Evolutionary conservation across 441 rosid species (phyloP), one percentile per base, ranked within the genome.

Genomic region (Francoa sonchifolia): DNA sequence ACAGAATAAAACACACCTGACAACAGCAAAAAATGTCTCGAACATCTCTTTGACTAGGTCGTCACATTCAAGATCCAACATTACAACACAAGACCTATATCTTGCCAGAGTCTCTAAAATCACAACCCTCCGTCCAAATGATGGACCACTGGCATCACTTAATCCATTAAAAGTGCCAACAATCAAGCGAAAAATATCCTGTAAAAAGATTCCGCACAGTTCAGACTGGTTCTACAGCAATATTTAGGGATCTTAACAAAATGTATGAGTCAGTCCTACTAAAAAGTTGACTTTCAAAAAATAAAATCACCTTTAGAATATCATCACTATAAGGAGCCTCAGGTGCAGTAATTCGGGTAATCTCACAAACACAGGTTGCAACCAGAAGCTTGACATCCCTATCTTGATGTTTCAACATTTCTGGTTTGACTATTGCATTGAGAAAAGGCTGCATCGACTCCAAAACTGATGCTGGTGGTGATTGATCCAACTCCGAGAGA

Each of bases 291-390:
- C 36, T 33, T 48, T 32, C 7, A 38, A 8, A 50, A 50, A 52
- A 58, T 28, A 66, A 50, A 48, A 20, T 37, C 55, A 89, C 99
- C 99, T 83, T 94, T 54, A 94, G 60, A 54, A 69, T 62, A 37
- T 73, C 92, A 66, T 85, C 99, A 47, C 61, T 65, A 47, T 88
- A 94, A 49, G 99, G 97, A 50, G 97, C 94, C 67, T 85, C 96
- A 31, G 99, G 99, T n/a, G 99, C 99, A 50, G 99, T 85, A 38
- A 94, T 75, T 46, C 97, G 82, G 50, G 97, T 85, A 54, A 88
- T 80, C 71, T 94, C 99, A 54, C 97, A 94, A 50, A 94, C 66
- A 48, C 96, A 94, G 19, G 94, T 76, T 9, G 99, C 96, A 63
- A 94, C 79, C 50, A 94, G 80, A 78, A 94, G 97, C 65, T 80